Evolutionary conservation across 1,139 yeast genomes (phyloP).

Genomic region (Nakaseomyces delphensis): DNA sequence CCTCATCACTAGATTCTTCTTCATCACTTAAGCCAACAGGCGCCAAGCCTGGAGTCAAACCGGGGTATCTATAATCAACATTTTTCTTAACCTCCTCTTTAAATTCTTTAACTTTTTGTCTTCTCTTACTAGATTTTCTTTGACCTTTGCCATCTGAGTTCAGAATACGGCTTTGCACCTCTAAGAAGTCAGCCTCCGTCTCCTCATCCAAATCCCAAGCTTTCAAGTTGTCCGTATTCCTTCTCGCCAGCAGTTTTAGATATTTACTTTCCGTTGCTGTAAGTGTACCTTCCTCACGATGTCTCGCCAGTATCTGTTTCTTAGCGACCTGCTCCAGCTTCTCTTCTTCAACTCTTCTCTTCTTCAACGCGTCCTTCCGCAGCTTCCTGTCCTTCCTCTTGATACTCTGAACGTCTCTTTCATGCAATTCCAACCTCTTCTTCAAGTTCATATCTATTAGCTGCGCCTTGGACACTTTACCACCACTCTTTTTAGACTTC

Average conservation of each 20-base stretch:
- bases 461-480: constrained; percentile 33
- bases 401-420: constrained; percentile 24
- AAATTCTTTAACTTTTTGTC: constrained; percentile 20
- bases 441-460: constrained; percentile 33
- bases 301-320: constrained; percentile 42
- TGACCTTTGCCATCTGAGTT: constrained; percentile 18
- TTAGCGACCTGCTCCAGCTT: constrained; percentile 44
- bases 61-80: constrained; percentile 41
- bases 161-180: constrained; percentile 38
- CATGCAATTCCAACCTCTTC: constrained; percentile 31
- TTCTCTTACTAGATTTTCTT: constrained; percentile 24
- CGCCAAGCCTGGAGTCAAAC: constrained; percentile 86
- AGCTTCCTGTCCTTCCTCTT: constrained; percentile 33
- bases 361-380: constrained; percentile 36
- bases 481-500: constrained; percentile 8
- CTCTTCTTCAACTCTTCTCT: constrained; percentile 34
- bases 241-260: constrained; percentile 41
- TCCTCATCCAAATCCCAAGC: constrained; percentile 42
- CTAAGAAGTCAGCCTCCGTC: constrained; percentile 39
- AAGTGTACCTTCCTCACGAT: constrained; percentile 34
- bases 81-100: constrained; percentile 22
- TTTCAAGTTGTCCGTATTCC: constrained; percentile 41
- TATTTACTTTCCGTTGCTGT: constrained; percentile 42
- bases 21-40: constrained; percentile 61
- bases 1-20: constrained; percentile 34